Percentiles rank a stretch among this genome's conserved stretches.
Conservation (phyloP, 352 stramenopile genomes). For the Aphanomyces cochlioides region DNA sequence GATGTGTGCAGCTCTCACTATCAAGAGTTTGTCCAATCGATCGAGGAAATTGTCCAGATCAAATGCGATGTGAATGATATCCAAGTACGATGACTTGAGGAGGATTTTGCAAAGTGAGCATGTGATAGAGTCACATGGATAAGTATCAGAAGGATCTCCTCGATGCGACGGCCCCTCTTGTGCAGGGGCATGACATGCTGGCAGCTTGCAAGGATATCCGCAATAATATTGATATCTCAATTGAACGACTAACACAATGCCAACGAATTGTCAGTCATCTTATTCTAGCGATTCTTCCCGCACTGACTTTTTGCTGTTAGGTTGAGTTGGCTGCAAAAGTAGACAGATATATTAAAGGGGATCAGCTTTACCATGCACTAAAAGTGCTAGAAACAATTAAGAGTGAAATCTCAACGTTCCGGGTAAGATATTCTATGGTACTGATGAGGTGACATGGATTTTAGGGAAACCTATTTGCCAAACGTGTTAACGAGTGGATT, state of each 20-base stretch:
- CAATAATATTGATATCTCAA: conserved; percentile 68
- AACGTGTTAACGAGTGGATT: conserved; percentile 80
- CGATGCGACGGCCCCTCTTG: conserved; percentile 44
- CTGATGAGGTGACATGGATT: background rate
- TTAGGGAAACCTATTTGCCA: conserved; percentile 68
- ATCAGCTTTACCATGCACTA: conserved; percentile 71
- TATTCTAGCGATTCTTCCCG: background rate
- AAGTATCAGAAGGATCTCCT: conserved; percentile 60
- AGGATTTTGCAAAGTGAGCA: background rate
- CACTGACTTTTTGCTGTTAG: conserved; percentile 32
- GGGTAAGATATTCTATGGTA: conserved; percentile 35
- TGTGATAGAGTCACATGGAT: conserved; percentile 52
- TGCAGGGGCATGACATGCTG: conserved; percentile 56
- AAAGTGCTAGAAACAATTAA: conserved; percentile 71
- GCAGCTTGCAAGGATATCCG: conserved; percentile 56
- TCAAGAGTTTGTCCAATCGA: conserved; percentile 75
- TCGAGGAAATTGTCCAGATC: conserved; percentile 80
- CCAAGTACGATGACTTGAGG: conserved; percentile 38
- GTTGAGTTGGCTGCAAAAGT: conserved; percentile 61
- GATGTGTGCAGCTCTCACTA: conserved; percentile 75
- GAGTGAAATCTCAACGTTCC: conserved; percentile 61
- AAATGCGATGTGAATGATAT: conserved; percentile 67
- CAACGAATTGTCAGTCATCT: conserved; percentile 56
- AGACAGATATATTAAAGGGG: conserved; percentile 59
- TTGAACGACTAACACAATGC: conserved; percentile 75